phyloP scores from a whole-genome alignment of 2,329 filamentous ascomycete genomes.

The Colletotrichum sp. region DNA sequence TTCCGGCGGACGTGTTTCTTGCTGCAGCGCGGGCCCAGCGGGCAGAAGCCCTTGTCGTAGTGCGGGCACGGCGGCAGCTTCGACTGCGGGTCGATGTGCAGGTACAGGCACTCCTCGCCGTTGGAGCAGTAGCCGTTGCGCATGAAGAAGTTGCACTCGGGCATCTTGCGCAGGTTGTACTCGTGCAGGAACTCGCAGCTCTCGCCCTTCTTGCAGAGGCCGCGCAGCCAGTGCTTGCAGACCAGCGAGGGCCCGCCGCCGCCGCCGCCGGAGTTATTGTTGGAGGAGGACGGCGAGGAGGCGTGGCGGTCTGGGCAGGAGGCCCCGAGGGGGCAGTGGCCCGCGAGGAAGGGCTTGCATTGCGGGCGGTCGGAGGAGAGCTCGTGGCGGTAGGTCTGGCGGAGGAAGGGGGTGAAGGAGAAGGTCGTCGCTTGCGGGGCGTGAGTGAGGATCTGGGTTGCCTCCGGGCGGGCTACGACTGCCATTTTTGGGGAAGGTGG shows the following conservation, averaged over 20 bases:
- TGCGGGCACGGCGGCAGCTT: slow-evolving; percentile 83
- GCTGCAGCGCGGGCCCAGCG: slow-evolving; percentile 83
- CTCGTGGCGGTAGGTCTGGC: slow-evolving; percentile 82
- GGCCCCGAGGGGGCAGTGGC: slow-evolving; percentile 85
- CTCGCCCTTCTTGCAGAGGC: slow-evolving; percentile 96
- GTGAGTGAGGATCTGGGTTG: slow-evolving; percentile 61
- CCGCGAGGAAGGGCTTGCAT: slow-evolving; percentile 85
- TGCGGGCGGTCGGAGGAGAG: slow-evolving; percentile 79
- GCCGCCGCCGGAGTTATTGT: not conserved
- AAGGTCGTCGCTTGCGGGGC: slow-evolving; percentile 68
- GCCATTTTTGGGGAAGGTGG: slow-evolving; percentile 27
- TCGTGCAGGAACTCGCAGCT: slow-evolving; percentile 98
- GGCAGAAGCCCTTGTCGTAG: slow-evolving; percentile 95
- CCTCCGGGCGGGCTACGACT: slow-evolving; percentile 26
- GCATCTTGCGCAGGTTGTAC: slow-evolving; percentile 98
- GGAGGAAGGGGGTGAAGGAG: slow-evolving; percentile 85
- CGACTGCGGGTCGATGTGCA: slow-evolving; percentile 85
- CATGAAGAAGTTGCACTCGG: slow-evolving; percentile 96
- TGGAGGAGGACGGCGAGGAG: slow-evolving; percentile 39
- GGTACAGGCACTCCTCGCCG: slow-evolving; percentile 93
- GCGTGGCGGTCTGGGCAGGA: slow-evolving; percentile 85
- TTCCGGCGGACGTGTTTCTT: slow-evolving; percentile 87
- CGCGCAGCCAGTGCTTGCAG: slow-evolving; percentile 98
- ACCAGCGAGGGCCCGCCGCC: slow-evolving; percentile 76
- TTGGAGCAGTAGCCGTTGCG: slow-evolving; percentile 95